phyloP scores from a whole-genome alignment of 169 alveolate genomes.

The Babesia microti region DNA sequence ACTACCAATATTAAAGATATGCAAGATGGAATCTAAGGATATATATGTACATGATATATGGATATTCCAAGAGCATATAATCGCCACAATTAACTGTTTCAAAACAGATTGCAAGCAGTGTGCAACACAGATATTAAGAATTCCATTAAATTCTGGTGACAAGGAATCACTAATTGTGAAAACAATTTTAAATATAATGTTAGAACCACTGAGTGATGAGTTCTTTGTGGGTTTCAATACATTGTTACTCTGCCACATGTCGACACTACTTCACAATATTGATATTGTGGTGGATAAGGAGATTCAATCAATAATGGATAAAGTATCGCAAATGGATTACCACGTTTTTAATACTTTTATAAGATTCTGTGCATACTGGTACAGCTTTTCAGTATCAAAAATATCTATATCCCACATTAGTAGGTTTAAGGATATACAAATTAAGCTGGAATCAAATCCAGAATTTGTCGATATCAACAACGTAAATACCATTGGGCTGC shows the following conservation, averaged over 20 bases:
- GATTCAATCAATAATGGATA: constrained; percentile 7
- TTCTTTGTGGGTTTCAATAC: constrained; percentile 19
- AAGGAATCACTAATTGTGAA: constrained; percentile 30
- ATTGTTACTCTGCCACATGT: constrained; percentile 35
- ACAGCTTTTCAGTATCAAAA: constrained; percentile 34
- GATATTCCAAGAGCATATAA: constrained; percentile 36
- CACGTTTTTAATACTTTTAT: constrained; percentile 16
- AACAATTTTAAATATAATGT: constrained; percentile 20
- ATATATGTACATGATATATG: constrained; percentile 1
- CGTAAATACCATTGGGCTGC: constrained; percentile 1
- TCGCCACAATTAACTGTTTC: constrained; percentile 19
- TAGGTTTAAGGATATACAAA: too few species aligned
- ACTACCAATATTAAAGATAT: neutral
- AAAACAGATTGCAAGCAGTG: constrained; percentile 22
- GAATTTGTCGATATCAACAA: neutral
- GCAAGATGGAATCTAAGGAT: neutral
- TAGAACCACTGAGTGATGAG: constrained; percentile 7
- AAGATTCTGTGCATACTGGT: constrained; percentile 29
- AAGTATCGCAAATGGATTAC: constrained; percentile 8
- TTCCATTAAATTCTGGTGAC: constrained; percentile 24
- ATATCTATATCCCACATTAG: too few species aligned
- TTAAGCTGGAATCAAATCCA: neutral
- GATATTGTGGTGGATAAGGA: too few species aligned
- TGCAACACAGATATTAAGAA: constrained; percentile 27
- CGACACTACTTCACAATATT: constrained; percentile 15